Evolutionary conservation across 1,284 basidiomycete species (phyloP).

Genomic region (Moesziomyces antarcticus): DNA sequence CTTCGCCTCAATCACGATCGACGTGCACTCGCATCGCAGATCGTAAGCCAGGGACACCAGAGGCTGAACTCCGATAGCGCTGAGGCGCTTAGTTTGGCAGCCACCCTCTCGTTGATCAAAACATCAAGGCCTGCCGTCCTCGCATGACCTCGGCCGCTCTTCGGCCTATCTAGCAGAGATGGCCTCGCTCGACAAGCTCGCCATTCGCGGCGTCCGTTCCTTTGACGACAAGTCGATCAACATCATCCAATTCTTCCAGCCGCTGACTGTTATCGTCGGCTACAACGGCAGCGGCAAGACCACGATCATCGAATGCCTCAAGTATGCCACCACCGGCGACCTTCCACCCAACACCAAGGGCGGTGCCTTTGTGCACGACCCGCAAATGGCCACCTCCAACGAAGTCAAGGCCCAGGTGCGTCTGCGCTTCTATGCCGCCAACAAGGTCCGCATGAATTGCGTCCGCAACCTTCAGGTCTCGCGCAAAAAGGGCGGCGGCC

Average conservation of each 20-base stretch:
- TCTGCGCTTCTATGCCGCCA: constrained; percentile 89
- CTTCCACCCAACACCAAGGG: constrained; percentile 97
- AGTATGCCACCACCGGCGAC: constrained; percentile 98
- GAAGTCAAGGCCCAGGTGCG: constrained; percentile 99
- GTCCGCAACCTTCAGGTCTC: constrained; percentile 92
- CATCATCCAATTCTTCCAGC: constrained; percentile 96
- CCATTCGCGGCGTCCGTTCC: constrained; percentile 68
- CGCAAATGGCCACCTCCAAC: constrained; percentile 94
- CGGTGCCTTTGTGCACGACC: constrained; percentile 97
- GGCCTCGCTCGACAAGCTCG: constrained; percentile 66
- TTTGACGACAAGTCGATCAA: constrained; percentile 85
- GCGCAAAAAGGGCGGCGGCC: constrained; percentile 75
- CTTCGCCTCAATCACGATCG: too few relatives aligned
- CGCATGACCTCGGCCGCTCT: too few relatives aligned
- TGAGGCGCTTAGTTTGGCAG: neutral
- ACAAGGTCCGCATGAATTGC: constrained; percentile 80
- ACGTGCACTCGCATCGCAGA: too few relatives aligned
- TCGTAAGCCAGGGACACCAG: too few relatives aligned
- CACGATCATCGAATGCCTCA: constrained; percentile 98
- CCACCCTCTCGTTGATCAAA: too few relatives aligned
- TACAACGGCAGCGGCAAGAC: constrained; percentile 99
- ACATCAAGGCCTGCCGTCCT: neutral
- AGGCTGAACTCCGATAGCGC: neutral
- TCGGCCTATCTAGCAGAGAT: constrained; percentile 12
- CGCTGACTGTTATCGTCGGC: constrained; percentile 97